Evolutionary conservation across 164 flowering plant species (phyloP).

Genomic region (Vitis riparia): DNA sequence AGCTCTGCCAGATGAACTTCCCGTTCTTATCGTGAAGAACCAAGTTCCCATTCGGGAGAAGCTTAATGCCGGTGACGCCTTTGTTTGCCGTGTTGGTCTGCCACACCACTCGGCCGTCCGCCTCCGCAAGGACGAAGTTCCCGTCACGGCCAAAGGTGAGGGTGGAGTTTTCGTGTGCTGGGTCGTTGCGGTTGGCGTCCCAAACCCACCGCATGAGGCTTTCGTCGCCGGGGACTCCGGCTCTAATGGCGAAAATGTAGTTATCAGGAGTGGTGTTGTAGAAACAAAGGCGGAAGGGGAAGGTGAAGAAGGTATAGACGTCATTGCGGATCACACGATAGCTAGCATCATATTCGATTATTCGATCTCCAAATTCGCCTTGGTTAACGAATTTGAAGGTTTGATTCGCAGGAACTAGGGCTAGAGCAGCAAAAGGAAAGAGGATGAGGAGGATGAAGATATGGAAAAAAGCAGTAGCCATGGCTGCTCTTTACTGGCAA

Average conservation of each 20-base stretch:
- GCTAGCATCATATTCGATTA: constrained; percentile 11
- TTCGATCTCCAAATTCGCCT: constrained; percentile 19
- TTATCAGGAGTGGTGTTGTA: constrained; percentile 37
- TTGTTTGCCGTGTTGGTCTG: constrained; percentile 33
- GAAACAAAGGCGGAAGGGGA: constrained; percentile 32
- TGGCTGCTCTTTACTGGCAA: neutral
- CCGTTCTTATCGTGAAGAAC: constrained; percentile 27
- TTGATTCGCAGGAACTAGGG: constrained; percentile 20
- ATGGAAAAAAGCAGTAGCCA: constrained; percentile 2
- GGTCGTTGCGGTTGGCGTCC: constrained; percentile 37
- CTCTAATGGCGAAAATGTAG: constrained; percentile 24
- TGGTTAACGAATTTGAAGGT: constrained; percentile 25
- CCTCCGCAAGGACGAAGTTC: constrained; percentile 34
- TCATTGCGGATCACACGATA: constrained; percentile 1
- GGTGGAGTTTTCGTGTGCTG: constrained; percentile 30
- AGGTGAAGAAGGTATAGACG: constrained; percentile 6
- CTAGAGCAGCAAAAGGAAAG: neutral
- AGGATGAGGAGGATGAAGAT: neutral
- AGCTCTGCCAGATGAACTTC: constrained; percentile 38
- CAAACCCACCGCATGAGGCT: constrained; percentile 39
- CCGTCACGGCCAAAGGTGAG: constrained; percentile 29
- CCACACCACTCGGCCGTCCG: constrained; percentile 33
- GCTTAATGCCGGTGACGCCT: constrained; percentile 20
- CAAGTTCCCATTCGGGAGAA: constrained; percentile 30
- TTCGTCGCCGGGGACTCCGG: constrained; percentile 22